Evolutionary conservation across 2,329 filamentous ascomycete genomes (phyloP).

Genomic region (Penicillium sclerotiorum): DNA sequence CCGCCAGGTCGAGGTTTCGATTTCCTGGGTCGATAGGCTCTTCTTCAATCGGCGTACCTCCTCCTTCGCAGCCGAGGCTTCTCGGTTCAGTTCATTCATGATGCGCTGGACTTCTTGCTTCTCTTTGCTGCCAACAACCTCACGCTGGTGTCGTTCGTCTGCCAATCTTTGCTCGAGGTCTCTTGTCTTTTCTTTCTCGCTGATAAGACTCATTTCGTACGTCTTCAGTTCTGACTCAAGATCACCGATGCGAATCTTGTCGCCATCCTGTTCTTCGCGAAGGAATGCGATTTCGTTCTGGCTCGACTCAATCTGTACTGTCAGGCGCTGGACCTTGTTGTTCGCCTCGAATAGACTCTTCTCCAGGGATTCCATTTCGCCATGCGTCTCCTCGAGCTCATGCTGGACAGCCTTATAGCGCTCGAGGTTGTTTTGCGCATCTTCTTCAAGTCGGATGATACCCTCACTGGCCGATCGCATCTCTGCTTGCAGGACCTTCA

Average conservation of each 20-base stretch:
- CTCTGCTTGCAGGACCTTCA: conserved; percentile 87
- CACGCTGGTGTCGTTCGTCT: conserved; percentile 81
- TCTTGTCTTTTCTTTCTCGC: conserved; percentile 75
- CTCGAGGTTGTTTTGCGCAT: conserved; percentile 75
- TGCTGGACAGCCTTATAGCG: conserved; percentile 81
- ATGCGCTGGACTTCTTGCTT: conserved; percentile 95
- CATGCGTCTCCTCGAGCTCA: conserved; percentile 80
- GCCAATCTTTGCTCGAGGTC: conserved; percentile 75
- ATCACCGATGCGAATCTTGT: conserved; percentile 97
- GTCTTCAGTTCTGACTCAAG: conserved; percentile 80
- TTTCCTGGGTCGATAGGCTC: conserved; percentile 77
- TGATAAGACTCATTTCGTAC: conserved; percentile 76
- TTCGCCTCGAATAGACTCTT: conserved; percentile 81
- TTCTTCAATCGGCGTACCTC: conserved; percentile 81
- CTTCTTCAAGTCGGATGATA: conserved; percentile 84
- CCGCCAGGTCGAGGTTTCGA: conserved; percentile 89
- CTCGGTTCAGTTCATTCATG: conserved; percentile 87
- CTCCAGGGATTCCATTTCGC: conserved; percentile 84
- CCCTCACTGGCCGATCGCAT: conserved; percentile 90
- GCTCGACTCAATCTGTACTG: conserved; percentile 88
- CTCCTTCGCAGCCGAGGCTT: conserved; percentile 79
- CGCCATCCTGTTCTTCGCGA: conserved; percentile 91
- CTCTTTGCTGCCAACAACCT: conserved; percentile 82
- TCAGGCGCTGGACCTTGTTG: conserved; percentile 82
- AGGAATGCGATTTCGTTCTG: conserved; percentile 94